A percentile compares a stretch with the other conserved stretches of the same genome.
phyloP scores from a whole-genome alignment of 2,329 filamentous ascomycete genomes.

The Tolypocladium inflatum region DNA sequence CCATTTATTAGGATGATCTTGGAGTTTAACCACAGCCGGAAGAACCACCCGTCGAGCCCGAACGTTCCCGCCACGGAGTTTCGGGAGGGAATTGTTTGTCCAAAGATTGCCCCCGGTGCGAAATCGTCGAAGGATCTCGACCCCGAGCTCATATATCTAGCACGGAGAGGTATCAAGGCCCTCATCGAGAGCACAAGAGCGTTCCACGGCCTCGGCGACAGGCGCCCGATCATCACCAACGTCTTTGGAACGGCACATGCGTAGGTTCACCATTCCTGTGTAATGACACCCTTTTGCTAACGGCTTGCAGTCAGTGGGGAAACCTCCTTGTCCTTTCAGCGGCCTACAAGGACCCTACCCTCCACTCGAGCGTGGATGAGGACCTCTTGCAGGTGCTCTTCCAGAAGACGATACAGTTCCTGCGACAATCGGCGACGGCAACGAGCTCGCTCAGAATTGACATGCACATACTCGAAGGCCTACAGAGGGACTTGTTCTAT shows the following conservation, averaged over 20 bases:
- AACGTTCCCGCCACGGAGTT: conserved; percentile 25
- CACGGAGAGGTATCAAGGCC: conserved; percentile 56
- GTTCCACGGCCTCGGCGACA: conserved; percentile 56
- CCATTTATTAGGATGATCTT: conserved; percentile 57
- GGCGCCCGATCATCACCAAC: conserved; percentile 81
- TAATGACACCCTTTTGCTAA: conserved; percentile 5
- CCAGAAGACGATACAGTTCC: conserved; percentile 64
- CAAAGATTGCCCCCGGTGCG: conserved; percentile 26
- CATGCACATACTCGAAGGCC: conserved; percentile 58
- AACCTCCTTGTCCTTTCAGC: conserved; percentile 88
- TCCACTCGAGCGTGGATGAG: conserved; percentile 48
- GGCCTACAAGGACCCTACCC: conserved; percentile 57
- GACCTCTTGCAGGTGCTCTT: conserved; percentile 52
- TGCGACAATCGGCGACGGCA: conserved; percentile 59
- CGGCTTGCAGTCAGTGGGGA: conserved; percentile 71
- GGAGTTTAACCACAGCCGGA: conserved; percentile 31
- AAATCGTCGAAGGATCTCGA: conserved; percentile 30
- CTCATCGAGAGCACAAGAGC: conserved; percentile 78
- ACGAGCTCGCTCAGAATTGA: conserved; percentile 69
- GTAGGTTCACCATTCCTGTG: conserved; percentile 47
- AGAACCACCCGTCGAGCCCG: conserved; percentile 22
- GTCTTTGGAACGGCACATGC: conserved; percentile 92
- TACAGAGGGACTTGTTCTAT: conserved; percentile 37
- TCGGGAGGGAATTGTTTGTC: conserved; percentile 24
- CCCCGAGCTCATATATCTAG: conserved; percentile 41